Evolutionary conservation across 2,329 filamentous ascomycete species (phyloP), one percentile per base, ranked within the genome.

Genomic region (Aspergillus sp.): DNA sequence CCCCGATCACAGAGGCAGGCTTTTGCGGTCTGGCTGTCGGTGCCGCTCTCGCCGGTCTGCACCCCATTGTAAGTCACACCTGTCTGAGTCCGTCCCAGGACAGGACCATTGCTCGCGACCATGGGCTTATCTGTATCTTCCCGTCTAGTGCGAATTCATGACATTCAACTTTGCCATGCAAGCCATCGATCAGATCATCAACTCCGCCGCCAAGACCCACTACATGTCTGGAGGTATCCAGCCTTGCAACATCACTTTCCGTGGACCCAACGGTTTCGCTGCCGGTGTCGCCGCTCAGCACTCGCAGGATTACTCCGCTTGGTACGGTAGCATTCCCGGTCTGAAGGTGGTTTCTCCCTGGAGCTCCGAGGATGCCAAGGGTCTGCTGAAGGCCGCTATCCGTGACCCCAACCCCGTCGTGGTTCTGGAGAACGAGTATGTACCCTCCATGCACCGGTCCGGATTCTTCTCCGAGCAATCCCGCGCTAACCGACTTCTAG

Each of bases 161-260:
- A 99, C 94, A 70, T 97, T 96, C 86, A 99, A 99, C 85, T 97
- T 97, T 74, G 93, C 94, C 76, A 99, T 99, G 94, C 94, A 99
- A 81, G 91, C 94, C 73, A 99, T 99, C 76, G 94, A 99, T 76
- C 94, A 99, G 76, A 90, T 99, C 73, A 92, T 99, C 85, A 99
- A 99, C 86, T 97, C 93, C 46, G 94, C 82, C 65, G 94, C 91
- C 71, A 99, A 99, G 84, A 99, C 94, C 53, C 93, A 99, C 71
- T 99, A 99, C 83, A 99, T 99, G 94, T 97, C 94, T 60, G 94
- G 94, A 68, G 94, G 94, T 76, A 97, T 97, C 76, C 94, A 99
- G 79, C 94, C 94, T 67, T 99, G 94, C 81, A 97, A 97, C 82
- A 93, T 99, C 78, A 97, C 94, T 65, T 99, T 99, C 88, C 92